Base-by-base conservation (phyloP, 2,329 filamentous ascomycete species). In the Colletotrichum neosansevieriae region DNA sequence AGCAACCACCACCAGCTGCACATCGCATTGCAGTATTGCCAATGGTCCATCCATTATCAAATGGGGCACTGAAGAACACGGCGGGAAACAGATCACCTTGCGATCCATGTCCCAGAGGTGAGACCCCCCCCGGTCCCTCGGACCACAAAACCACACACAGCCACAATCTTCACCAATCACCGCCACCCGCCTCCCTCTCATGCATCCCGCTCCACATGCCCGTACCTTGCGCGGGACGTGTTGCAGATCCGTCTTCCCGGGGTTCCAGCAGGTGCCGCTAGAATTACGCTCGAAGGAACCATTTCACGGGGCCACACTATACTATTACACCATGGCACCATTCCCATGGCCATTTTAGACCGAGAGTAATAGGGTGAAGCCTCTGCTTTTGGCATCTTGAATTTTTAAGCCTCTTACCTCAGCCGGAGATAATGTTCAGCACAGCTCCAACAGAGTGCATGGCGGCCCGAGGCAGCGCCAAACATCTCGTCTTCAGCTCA, bases 221-320 rank as follows among this genome's bases (percentile, higher is more conserved):
- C 47, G 47, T 59, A 50, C 60, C n/a, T n/a, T n/a, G 65, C 47
- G 56, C 61, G 65, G 54, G 40, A 66, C 40, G 32, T 59, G 50
- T 69, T 60, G 66, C 66, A 69, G 66, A 68, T 64, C 65, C 60
- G 53, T 40, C 63, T 50, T 68, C 44, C 65, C 65, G 45, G 53
- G 61, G 65, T 68, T 68, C 50, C 63, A 67, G 44, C 63, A 67
- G 44, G 50, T 65, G 61, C 60, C 65, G 60, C 66, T 60, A 60
- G 66, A 58, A 64, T 34, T 34, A 6, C 24, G 34, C 21, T 65
- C 60, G 54, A 60, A 57, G 32, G 59, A 54, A 40, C 49, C 34
- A 36, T 6, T 44, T 40, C 40, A 36, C 24, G 24, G 24, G 4
- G 24, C 24, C 24, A 24, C 24, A 24, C 24, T 4, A 21, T 21